Conservation (phyloP, 2,329 filamentous ascomycete genomes). For the Monosporascus sp. region DNA sequence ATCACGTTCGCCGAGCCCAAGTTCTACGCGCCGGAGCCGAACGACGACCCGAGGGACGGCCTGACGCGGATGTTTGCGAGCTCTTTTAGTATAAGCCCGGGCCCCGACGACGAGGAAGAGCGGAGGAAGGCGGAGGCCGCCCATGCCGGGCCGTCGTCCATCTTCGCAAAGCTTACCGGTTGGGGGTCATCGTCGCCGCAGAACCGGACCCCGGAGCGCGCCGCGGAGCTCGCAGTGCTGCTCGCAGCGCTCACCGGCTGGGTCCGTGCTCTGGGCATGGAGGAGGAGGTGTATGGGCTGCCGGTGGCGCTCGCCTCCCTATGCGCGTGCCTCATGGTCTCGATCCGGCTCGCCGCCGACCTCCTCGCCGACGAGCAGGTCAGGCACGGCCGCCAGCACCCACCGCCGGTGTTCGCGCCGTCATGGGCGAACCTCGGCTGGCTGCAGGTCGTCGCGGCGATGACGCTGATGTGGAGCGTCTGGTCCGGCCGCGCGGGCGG, state of each 20-base stretch:
- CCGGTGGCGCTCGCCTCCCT: constrained; percentile 22
- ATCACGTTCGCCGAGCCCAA: constrained; percentile 21
- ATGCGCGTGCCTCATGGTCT: constrained; percentile 23
- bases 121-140: constrained; percentile 1
- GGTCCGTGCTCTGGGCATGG: constrained; percentile 19
- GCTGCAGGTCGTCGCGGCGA: constrained; percentile 17
- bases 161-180: not conserved
- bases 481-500: constrained; percentile 16
- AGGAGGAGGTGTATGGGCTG: constrained; percentile 20
- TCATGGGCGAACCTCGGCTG: constrained; percentile 23
- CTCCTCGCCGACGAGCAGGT: constrained; percentile 22
- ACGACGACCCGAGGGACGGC: constrained; percentile 25
- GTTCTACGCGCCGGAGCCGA: constrained; percentile 25
- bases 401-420: constrained; percentile 14
- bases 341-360: constrained; percentile 25
- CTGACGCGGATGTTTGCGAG: constrained; percentile 27
- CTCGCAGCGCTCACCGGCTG: constrained; percentile 20
- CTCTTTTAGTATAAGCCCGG: constrained; percentile 27
- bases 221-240: constrained; percentile 20
- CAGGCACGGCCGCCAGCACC: constrained; percentile 1
- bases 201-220: constrained; percentile 16
- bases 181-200: not conserved
- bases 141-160: constrained; percentile 1
- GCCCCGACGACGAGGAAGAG: constrained; percentile 17
- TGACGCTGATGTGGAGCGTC: constrained; percentile 23